phyloP scores from a whole-genome alignment of 2,329 filamentous ascomycete genomes.

The Alternaria rosae region DNA sequence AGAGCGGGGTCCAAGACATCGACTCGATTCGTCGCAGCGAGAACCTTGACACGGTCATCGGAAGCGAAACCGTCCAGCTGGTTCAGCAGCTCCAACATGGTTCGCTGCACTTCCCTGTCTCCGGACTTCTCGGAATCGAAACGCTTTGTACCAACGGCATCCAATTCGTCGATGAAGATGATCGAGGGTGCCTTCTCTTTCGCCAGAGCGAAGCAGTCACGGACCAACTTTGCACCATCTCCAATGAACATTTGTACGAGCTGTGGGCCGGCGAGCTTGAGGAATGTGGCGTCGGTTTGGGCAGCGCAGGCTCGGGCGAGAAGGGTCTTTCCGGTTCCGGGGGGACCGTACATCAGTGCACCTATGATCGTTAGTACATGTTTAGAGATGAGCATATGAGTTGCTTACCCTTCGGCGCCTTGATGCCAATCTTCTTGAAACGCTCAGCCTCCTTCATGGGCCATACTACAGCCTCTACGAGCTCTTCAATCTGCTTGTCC shows the following conservation, averaged over 20 bases:
- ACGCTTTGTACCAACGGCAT: slow-evolving; percentile 97
- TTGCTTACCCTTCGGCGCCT: slow-evolving; percentile 89
- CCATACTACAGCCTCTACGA: slow-evolving; percentile 98
- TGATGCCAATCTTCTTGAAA: slow-evolving; percentile 99
- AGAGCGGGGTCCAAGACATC: slow-evolving; percentile 93
- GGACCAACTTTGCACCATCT: slow-evolving; percentile 95
- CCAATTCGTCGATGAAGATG: slow-evolving; percentile 99
- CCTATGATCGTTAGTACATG: slow-evolving; percentile 56
- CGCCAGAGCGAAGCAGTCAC: slow-evolving; percentile 95
- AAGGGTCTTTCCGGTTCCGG: slow-evolving; percentile 88
- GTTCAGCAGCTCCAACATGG: slow-evolving; percentile 98
- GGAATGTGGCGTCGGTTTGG: slow-evolving; percentile 97
- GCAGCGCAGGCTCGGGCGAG: slow-evolving; percentile 95
- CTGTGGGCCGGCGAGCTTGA: slow-evolving; percentile 96
- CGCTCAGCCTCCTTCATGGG: slow-evolving; percentile 99
- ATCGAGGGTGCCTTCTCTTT: slow-evolving; percentile 99
- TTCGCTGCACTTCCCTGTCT: slow-evolving; percentile 96
- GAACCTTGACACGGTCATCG: slow-evolving; percentile 94
- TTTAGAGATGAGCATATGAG: background rate
- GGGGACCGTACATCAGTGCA: slow-evolving; percentile 96
- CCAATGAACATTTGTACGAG: slow-evolving; percentile 99
- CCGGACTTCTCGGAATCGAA: slow-evolving; percentile 99
- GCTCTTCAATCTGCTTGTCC: slow-evolving; percentile 98
- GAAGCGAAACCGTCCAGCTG: slow-evolving; percentile 98
- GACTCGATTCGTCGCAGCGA: slow-evolving; percentile 92